Percentiles rank a stretch among this genome's conserved stretches.
phyloP scores from a whole-genome alignment of 1,139 yeast genomes.

The Eremothecium coryli region DNA sequence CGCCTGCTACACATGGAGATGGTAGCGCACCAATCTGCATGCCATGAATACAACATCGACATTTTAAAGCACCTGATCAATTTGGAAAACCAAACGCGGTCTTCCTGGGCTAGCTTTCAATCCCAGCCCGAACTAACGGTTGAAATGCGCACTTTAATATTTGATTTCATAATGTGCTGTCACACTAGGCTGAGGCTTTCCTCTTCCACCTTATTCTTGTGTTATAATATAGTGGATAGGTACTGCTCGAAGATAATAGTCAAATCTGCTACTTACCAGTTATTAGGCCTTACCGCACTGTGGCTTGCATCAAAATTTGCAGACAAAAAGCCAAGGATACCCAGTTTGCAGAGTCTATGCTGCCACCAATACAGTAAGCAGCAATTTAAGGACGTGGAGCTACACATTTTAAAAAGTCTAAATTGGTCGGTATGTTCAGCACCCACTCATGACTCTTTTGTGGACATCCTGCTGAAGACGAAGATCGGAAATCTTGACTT shows the following conservation, averaged over 20 bases:
- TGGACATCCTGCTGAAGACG: conserved; percentile 43
- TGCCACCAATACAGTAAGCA: conserved; percentile 53
- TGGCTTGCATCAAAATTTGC: conserved; percentile 70
- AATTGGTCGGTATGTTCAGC: conserved; percentile 26
- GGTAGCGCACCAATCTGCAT: conserved; percentile 18
- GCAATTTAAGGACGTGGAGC: conserved; percentile 59
- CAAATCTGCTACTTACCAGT: conserved; percentile 52
- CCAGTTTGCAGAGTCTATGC: conserved; percentile 42
- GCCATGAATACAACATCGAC: conserved; percentile 21
- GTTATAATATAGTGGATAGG: conserved; percentile 79
- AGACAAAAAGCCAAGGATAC: conserved; percentile 60
- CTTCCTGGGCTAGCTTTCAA: conserved; percentile 15
- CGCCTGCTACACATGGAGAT: conserved; percentile 19
- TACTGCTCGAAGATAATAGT: conserved; percentile 84
- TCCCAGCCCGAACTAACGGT: conserved; percentile 22
- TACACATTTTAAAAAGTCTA: conserved; percentile 47
- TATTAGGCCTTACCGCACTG: conserved; percentile 59
- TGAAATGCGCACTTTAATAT: conserved; percentile 19
- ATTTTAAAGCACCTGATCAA: conserved; percentile 15
- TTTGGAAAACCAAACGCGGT: conserved; percentile 10
- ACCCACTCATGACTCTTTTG: conserved; percentile 54
- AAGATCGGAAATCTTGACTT: conserved; percentile 16
- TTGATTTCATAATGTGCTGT: conserved; percentile 67
- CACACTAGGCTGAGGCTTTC: conserved; percentile 70
- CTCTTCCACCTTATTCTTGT: conserved; percentile 70